Base-by-base conservation (phyloP, 768 basidiomycete species). In the Peribolospora kevripleyi region DNA sequence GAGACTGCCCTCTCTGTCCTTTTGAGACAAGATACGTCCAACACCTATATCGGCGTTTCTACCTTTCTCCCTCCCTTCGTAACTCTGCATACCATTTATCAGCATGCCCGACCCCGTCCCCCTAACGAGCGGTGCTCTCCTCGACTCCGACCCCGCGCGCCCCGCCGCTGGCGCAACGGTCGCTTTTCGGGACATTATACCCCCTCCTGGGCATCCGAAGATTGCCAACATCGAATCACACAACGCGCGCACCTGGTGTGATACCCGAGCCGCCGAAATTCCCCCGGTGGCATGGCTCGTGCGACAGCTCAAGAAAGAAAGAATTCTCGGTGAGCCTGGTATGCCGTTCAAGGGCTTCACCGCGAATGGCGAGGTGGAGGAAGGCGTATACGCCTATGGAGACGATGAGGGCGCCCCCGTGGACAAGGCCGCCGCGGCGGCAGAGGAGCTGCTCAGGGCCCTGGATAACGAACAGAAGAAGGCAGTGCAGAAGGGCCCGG, bases 381-480 rank as follows among this genome's bases (percentile, higher is more conserved):
- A 55, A 25, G 41, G 45, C 5, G 52, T 64, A 9, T 58, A 58
- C 49, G 41, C n/a, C 42, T 62, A 63, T 42, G 57, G 48, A 11
- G 58, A 60, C 41, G 63, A 65, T 49, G 60, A 65, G 54, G 63
- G 60, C 5, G 63, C 59, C 5, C 61, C 63, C 37, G 59, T 63
- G 4, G 60, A 59, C 36, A 55, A 57, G 14, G 60, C 60, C 36
- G 57, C 56, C 0, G 48, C 53, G 14, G 60, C 61, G 7, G 63
- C 56, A 7, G 51, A 64, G 41, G 48, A 3, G 37, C 54, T 65
- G 8, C 51, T 63, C 46, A 51, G 55, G 0, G 54, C 37, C 0
- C 39, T 65, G n/a, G 25, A 48, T 43, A 52, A 57, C 43, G 56
- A 59, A 36, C 52, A 61, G 51, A 54, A 49, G 54, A 53, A 58